phyloP scores from a whole-genome alignment of 371 early-diverging fungal genomes.

The Rhizopus sp. region DNA sequence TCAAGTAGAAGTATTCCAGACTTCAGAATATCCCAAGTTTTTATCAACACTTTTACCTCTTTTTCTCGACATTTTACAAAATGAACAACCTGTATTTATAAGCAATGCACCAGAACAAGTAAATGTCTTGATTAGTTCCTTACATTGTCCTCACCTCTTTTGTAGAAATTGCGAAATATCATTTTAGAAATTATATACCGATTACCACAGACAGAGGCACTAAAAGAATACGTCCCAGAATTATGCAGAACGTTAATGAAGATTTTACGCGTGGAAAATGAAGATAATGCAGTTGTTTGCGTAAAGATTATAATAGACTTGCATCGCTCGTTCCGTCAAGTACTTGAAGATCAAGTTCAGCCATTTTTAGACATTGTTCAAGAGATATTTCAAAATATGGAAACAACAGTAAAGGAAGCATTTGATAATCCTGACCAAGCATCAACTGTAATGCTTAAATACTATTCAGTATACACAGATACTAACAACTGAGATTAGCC shows the following conservation, averaged over 20 bases:
- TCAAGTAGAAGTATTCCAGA: slow-evolving; percentile 88
- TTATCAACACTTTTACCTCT: slow-evolving; percentile 80
- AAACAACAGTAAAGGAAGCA: slow-evolving; percentile 76
- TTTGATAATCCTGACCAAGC: slow-evolving; percentile 64
- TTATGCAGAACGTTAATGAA: slow-evolving; percentile 70
- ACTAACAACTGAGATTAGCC: slow-evolving; percentile 36
- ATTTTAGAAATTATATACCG: slow-evolving; percentile 92
- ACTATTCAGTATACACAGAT: slow-evolving; percentile 4
- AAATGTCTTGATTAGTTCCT: slow-evolving; percentile 10
- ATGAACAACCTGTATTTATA: slow-evolving; percentile 79
- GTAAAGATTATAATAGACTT: slow-evolving; percentile 96
- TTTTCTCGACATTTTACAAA: slow-evolving; percentile 77
- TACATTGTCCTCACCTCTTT: neutral
- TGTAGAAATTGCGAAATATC: slow-evolving; percentile 87
- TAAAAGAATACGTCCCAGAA: slow-evolving; percentile 64
- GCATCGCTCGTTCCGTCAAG: slow-evolving; percentile 79
- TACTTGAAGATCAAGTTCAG: slow-evolving; percentile 85
- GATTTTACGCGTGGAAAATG: slow-evolving; percentile 88
- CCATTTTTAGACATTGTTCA: slow-evolving; percentile 90
- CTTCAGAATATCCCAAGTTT: slow-evolving; percentile 80
- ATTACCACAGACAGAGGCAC: slow-evolving; percentile 83
- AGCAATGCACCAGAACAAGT: slow-evolving; percentile 86
- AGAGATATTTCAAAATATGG: slow-evolving; percentile 92
- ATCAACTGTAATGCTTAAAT: slow-evolving; percentile 1
- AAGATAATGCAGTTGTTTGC: slow-evolving; percentile 93